These are phyloP conservation scores for Hypsizygus marmoreus DNA, from an alignment of 768 basidiomycete genomes.

Conservation along the genomic window DNA sequence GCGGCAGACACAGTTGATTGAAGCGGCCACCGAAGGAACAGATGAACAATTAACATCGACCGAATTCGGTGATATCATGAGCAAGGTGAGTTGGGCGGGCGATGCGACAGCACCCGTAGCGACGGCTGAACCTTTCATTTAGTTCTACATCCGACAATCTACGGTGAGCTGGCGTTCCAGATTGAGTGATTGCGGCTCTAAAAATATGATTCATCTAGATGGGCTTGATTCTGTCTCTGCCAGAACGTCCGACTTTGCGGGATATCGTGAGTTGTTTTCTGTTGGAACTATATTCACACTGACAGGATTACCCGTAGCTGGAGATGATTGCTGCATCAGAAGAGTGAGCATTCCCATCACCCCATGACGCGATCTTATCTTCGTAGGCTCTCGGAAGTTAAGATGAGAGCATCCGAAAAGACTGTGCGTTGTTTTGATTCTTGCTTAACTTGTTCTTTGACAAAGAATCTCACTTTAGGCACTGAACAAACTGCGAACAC, in stretches of 20 bases:
- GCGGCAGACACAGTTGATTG: constrained; percentile 60
- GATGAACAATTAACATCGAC: constrained; percentile 55
- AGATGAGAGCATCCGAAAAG: constrained; percentile 77
- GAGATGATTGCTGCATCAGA: constrained; percentile 65
- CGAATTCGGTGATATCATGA: constrained; percentile 85
- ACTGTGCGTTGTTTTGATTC: constrained; percentile 38
- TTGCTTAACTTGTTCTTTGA: not conserved
- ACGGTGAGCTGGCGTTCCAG: constrained; percentile 49
- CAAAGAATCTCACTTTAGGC: constrained; percentile 29
- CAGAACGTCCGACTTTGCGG: constrained; percentile 53
- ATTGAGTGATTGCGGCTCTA: not conserved
- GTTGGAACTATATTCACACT: not conserved
- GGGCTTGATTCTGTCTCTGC: constrained; percentile 61
- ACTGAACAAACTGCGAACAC: constrained; percentile 68
- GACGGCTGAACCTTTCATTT: constrained; percentile 12
- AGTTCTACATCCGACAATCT: constrained; percentile 77
- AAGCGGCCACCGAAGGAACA: constrained; percentile 39
- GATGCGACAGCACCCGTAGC: not conserved
- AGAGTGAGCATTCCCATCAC: constrained; percentile 49
- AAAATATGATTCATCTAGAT: constrained; percentile 48
- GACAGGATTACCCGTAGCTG: constrained; percentile 41
- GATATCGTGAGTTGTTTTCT: constrained; percentile 58
- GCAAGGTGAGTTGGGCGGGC: constrained; percentile 57
- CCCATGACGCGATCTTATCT: constrained; percentile 3
- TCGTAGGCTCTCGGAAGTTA: constrained; percentile 65